Base-by-base conservation (phyloP, 768 basidiomycete genomes). In the Lactarius evosmus region DNA sequence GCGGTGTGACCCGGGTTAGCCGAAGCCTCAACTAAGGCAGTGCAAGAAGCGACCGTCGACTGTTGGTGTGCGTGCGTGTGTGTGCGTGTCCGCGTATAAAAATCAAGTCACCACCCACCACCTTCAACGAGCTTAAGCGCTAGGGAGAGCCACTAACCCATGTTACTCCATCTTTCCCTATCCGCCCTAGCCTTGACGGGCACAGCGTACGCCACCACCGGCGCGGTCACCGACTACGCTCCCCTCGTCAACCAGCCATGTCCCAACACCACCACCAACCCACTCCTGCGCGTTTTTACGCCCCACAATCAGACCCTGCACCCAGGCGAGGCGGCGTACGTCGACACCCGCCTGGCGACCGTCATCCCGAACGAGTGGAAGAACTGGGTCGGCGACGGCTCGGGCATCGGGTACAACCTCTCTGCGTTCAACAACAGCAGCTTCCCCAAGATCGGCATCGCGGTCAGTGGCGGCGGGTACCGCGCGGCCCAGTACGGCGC, bases 401-500 rank as follows among this genome's bases (percentile, higher is more conserved):
- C 81, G 2, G 64, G 70, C 49, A 74, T 86, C 12, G 82, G 85
- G 2, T 88, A 88, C 71, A 74, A 79, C 61, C 62, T 85, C n/a
- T 68, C 76, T 16, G 62, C 67, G 0, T 81, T 85, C 27, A 52
- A 29, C 70, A 68, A 72, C 44, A 73, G 68, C 2, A 71, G 74
- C 29, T 78, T 82, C 60, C 83, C 85, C 9, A 80, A 76, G 58
- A 74, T 89, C 29, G 88, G 82, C 2, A 76, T 89, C 56, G 88
- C 88, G 1, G 75, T 89, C 11, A 85, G 86, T 27, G 91, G 91
- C 2, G 87, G 87, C 16, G 89, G 89, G 0, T 80, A 86, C 44
- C 78, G 91, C 41, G 82, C 88, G 0, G 87, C 87, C 0, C 82
- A 83, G 63, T 88, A 80, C 61, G 86, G 83, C 25, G 89, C 86